Evolutionary conservation across 371 early-diverging fungal genomes (phyloP).

Genomic region (Dichotomocladium elegans): DNA sequence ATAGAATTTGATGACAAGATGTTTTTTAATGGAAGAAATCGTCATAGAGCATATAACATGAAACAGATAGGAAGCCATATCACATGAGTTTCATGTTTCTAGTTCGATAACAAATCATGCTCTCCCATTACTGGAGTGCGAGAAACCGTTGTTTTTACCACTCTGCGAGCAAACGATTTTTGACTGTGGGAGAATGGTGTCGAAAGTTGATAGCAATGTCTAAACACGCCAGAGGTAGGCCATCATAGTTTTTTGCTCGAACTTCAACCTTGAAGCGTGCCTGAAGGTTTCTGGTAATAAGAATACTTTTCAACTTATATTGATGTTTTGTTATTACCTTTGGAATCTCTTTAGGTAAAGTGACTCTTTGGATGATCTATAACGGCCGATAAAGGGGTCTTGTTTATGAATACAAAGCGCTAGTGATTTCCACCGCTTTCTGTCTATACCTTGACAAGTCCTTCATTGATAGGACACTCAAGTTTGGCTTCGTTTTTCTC

Average conservation of each 20-base stretch:
- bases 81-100: too few species aligned
- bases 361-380: conserved; percentile 36
- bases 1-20: too few species aligned
- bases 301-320: too few species aligned
- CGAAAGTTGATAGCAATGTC: conserved; percentile 11
- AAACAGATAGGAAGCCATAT: too few species aligned
- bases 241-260: conserved; percentile 7
- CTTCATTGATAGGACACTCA: conserved; percentile 10
- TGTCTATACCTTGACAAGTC: conserved; percentile 10
- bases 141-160: too few species aligned
- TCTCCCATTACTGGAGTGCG: too few species aligned
- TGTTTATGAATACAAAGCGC: not conserved
- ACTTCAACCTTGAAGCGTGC: conserved; percentile 12
- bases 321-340: conserved; percentile 20
- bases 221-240: conserved; percentile 7
- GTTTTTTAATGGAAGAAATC: too few species aligned
- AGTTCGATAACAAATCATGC: too few species aligned
- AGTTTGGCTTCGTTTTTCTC: conserved; percentile 38
- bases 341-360: conserved; percentile 51
- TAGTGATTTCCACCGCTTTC: too few species aligned
- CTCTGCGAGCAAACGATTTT: too few species aligned
- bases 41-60: too few species aligned
- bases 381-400: not conserved
- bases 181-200: too few species aligned
- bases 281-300: not conserved